Percentiles rank a stretch among this genome's conserved stretches.
Evolutionary conservation across 768 basidiomycete genomes (phyloP).

Genomic region (Tricholoma matsutake): DNA sequence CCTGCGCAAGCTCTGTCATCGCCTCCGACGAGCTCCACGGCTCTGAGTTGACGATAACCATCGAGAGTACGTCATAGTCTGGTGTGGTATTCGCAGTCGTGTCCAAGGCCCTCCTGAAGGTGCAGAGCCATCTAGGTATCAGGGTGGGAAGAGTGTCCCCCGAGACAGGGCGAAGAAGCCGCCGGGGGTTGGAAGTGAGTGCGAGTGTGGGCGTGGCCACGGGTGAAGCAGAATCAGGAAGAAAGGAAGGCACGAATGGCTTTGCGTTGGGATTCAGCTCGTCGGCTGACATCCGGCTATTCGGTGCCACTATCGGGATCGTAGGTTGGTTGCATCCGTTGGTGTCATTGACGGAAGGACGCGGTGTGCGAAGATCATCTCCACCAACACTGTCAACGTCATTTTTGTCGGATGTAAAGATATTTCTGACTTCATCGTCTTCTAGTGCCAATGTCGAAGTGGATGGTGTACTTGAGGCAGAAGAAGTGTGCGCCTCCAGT

Average conservation of each 20-base stretch:
- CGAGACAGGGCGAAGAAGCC: slow-evolving; percentile 11
- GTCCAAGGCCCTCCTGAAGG: slow-evolving; percentile 7
- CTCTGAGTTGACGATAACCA: slow-evolving; percentile 11
- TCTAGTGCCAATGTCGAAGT: slow-evolving; percentile 11
- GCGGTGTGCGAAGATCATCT: not conserved
- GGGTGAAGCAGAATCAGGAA: slow-evolving; percentile 6
- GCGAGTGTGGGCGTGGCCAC: too few relatives aligned
- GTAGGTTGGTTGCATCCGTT: not conserved
- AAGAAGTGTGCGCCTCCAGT: not conserved
- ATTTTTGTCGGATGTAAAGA: slow-evolving; percentile 9
- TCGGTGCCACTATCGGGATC: not conserved
- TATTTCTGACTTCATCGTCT: slow-evolving; percentile 11
- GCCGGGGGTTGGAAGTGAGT: slow-evolving; percentile 3
- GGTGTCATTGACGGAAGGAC: not conserved
- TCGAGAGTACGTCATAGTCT: slow-evolving; percentile 11
- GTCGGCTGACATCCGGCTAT: not conserved
- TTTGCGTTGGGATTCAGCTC: slow-evolving; percentile 5
- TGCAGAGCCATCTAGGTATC: slow-evolving; percentile 14
- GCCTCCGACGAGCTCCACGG: slow-evolving; percentile 11
- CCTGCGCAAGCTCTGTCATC: slow-evolving; percentile 17
- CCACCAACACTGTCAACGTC: not conserved
- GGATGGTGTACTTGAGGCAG: slow-evolving; percentile 6
- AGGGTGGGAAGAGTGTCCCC: slow-evolving; percentile 5
- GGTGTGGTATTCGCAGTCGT: not conserved
- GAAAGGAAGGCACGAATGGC: slow-evolving; percentile 5